These are phyloP conservation scores for Coniochaeta sp. DNA, from an alignment of 2,329 filamentous ascomycete species.

Conservation along the genomic window DNA sequence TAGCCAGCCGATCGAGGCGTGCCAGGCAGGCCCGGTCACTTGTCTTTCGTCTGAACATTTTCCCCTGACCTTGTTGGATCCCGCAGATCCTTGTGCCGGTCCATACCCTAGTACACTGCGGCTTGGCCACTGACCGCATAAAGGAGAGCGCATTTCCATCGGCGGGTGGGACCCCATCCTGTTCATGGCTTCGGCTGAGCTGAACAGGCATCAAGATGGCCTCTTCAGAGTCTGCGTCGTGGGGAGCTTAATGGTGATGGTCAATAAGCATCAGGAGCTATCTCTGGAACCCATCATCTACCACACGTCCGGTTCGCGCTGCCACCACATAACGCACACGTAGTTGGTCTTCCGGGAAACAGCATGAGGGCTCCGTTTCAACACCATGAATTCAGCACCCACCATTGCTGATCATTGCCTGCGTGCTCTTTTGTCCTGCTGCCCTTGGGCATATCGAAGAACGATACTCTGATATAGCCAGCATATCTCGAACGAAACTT, in stretches of 20 bases:
- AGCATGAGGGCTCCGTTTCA: not conserved
- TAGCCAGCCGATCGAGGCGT: not conserved
- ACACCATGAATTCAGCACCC: not conserved
- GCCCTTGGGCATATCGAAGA: not conserved
- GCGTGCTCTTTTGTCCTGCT: not conserved
- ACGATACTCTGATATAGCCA: not conserved
- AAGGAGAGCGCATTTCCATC: not conserved
- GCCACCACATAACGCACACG: too few relatives aligned
- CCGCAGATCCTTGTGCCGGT: not conserved
- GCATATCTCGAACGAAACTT: not conserved
- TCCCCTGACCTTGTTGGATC: not conserved
- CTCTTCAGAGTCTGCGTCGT: too few relatives aligned
- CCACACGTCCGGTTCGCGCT: too few relatives aligned
- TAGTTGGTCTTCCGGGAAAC: not conserved
- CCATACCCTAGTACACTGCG: not conserved
- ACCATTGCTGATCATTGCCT: not conserved
- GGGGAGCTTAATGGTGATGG: too few relatives aligned
- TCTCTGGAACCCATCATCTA: too few relatives aligned
- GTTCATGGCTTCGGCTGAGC: not conserved
- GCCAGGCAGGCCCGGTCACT: not conserved
- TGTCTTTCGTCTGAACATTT: not conserved
- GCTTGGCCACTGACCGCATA: not conserved
- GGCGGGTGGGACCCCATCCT: not conserved
- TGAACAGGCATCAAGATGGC: too few relatives aligned
- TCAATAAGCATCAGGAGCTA: too few relatives aligned